phyloP scores from a whole-genome alignment of 164 flowering plant genomes.

The Umbellularia californica region DNA sequence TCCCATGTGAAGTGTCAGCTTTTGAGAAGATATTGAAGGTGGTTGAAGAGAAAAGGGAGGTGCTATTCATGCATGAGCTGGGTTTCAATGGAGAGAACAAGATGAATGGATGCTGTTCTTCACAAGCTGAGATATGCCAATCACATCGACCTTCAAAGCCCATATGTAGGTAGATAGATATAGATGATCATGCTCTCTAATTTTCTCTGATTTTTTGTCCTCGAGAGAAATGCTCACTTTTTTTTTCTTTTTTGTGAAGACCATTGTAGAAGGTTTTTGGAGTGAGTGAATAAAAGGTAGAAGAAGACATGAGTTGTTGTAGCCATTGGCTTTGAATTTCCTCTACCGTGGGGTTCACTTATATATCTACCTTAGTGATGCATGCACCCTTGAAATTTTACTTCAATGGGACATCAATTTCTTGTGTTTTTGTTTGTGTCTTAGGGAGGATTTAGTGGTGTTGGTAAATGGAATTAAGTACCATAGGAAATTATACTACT shows the following conservation, averaged over 20 bases:
- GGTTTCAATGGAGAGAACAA: slow-evolving; percentile 28
- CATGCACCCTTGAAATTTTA: too few relatives aligned
- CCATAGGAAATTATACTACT: too few relatives aligned
- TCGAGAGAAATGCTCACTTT: background rate
- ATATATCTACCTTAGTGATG: too few relatives aligned
- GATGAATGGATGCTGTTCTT: slow-evolving; percentile 24
- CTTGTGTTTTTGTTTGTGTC: too few relatives aligned
- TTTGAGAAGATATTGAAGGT: slow-evolving; percentile 65
- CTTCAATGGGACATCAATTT: too few relatives aligned
- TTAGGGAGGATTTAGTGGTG: too few relatives aligned
- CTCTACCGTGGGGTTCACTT: too few relatives aligned
- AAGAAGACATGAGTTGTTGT: background rate
- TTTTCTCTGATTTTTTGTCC: too few relatives aligned
- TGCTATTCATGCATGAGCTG: slow-evolving; percentile 27
- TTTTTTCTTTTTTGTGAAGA: background rate
- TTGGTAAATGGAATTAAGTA: too few relatives aligned
- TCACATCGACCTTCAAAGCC: slow-evolving; percentile 47
- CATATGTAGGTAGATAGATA: slow-evolving; percentile 34
- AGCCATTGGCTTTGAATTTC: background rate
- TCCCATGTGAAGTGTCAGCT: slow-evolving; percentile 64
- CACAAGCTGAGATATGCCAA: slow-evolving; percentile 36
- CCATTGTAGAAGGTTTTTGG: background rate
- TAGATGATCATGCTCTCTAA: slow-evolving; percentile 8
- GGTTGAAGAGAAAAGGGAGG: slow-evolving; percentile 54
- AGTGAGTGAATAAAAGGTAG: background rate